Percentiles rank a stretch among this genome's conserved stretches.
phyloP scores from a whole-genome alignment of 768 basidiomycete genomes.

The Naganishia antarctica region DNA sequence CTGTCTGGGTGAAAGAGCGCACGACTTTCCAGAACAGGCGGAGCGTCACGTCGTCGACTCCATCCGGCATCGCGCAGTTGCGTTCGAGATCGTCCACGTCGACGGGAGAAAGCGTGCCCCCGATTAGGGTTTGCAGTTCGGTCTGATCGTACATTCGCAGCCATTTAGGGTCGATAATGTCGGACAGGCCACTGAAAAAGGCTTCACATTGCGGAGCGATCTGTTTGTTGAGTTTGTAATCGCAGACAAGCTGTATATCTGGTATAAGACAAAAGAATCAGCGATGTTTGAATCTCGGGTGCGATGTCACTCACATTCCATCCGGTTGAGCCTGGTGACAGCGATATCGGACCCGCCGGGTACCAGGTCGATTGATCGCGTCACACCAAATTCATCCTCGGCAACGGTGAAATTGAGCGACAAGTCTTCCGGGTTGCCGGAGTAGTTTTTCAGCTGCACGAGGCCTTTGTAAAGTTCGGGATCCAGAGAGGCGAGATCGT shows the following conservation, averaged over 20 bases:
- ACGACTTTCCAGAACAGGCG: slow-evolving; percentile 82
- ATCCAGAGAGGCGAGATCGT: slow-evolving; percentile 86
- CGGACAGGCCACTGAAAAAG: slow-evolving; percentile 83
- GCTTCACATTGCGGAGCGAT: slow-evolving; percentile 65
- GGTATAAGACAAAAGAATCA: neutral
- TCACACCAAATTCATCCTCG: slow-evolving; percentile 79
- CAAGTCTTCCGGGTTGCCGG: slow-evolving; percentile 77
- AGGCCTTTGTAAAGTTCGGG: slow-evolving; percentile 87
- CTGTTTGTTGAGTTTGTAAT: slow-evolving; percentile 81
- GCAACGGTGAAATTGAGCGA: slow-evolving; percentile 84
- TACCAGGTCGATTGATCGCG: slow-evolving; percentile 70
- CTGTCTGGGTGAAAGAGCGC: slow-evolving; percentile 70
- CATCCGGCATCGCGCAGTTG: slow-evolving; percentile 72
- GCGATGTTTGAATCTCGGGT: neutral
- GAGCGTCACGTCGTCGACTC: slow-evolving; percentile 71
- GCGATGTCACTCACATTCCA: slow-evolving; percentile 51
- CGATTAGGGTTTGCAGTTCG: slow-evolving; percentile 85
- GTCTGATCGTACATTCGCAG: slow-evolving; percentile 93
- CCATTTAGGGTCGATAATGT: slow-evolving; percentile 77
- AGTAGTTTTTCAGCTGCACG: slow-evolving; percentile 86
- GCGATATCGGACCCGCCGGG: slow-evolving; percentile 74
- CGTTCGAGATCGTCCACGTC: slow-evolving; percentile 72
- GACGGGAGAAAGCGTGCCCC: slow-evolving; percentile 78
- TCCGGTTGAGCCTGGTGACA: slow-evolving; percentile 81
- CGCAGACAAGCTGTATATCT: slow-evolving; percentile 79